A percentile compares a stretch with the other conserved stretches of the same genome.
These are phyloP conservation scores for Ophiostoma novo-ulmi DNA, from an alignment of 2,329 filamentous ascomycete species.

Conservation along the genomic window DNA sequence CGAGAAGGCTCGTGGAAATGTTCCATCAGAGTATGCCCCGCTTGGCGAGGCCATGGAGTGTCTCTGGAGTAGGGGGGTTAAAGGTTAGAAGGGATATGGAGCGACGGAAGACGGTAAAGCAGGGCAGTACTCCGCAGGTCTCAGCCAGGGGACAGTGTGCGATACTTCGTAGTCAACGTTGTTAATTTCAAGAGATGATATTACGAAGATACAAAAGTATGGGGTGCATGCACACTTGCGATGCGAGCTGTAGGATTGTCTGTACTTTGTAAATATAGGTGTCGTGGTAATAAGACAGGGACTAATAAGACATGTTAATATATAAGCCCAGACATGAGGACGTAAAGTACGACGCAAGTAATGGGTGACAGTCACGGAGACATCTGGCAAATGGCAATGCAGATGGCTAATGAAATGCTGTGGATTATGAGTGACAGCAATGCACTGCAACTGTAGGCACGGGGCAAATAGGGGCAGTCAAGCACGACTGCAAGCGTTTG, in stretches of 20 bases:
- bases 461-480: background rate
- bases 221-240: background rate
- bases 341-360: background rate
- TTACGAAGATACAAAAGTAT: background rate
- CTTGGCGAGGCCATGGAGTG: background rate
- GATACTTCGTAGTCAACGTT: background rate
- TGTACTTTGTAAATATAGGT: background rate
- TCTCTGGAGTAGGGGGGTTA: background rate
- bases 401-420: background rate
- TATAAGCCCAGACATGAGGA: background rate
- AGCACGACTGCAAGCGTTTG: background rate
- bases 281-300: background rate
- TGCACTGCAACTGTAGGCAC: conserved; percentile 4
- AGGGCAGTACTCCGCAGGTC: background rate
- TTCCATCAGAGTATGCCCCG: conserved; percentile 10
- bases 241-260: background rate
- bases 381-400: too few relatives aligned
- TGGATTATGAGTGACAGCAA: conserved; percentile 2
- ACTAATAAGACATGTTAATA: background rate
- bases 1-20: conserved; percentile 15
- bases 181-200: too few relatives aligned
- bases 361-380: background rate
- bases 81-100: background rate
- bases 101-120: background rate
- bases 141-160: background rate